Evolutionary conservation across 2,329 filamentous ascomycete genomes (phyloP).

Genomic region (Ophiostoma piceae): DNA sequence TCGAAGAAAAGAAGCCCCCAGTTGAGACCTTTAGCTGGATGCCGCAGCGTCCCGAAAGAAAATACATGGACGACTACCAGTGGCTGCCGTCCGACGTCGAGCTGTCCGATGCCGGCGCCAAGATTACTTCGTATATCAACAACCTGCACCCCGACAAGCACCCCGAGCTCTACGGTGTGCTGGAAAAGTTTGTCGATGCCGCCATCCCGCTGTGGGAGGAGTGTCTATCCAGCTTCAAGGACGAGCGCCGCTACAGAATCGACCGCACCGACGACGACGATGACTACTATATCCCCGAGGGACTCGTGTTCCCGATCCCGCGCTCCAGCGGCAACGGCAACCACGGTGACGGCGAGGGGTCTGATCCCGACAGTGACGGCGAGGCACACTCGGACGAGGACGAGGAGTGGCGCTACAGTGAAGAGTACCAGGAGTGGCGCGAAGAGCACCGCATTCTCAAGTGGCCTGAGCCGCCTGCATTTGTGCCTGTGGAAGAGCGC

Average conservation of each 20-base stretch:
- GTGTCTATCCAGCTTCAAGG: constrained; percentile 21
- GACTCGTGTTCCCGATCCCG: constrained; percentile 14
- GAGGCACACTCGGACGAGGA: constrained; percentile 11
- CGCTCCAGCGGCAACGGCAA: constrained; percentile 9
- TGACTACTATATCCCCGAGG: constrained; percentile 24
- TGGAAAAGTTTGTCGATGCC: constrained; percentile 36
- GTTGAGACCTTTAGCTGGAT: too few species aligned
- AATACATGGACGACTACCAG: constrained; percentile 28
- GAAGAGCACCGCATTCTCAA: constrained; percentile 18
- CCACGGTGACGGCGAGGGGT: constrained; percentile 18
- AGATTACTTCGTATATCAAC: constrained; percentile 43
- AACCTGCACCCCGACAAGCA: constrained; percentile 40
- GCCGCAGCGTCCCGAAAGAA: background rate
- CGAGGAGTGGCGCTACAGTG: background rate
- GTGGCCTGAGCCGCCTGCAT: constrained; percentile 22
- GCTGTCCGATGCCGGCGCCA: constrained; percentile 32
- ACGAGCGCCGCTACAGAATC: constrained; percentile 20
- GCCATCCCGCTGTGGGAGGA: constrained; percentile 41
- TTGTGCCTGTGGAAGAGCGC: constrained; percentile 17
- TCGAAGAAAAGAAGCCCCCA: background rate
- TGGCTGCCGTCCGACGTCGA: constrained; percentile 38
- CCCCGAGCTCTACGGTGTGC: constrained; percentile 33
- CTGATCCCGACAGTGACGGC: constrained; percentile 17
- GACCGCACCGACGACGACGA: constrained; percentile 16
- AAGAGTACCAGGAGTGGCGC: constrained; percentile 22